A percentile compares a stretch with the other conserved stretches of the same genome.
Conservation (phyloP, 345 rosid genomes). For the Arabis alpina region DNA sequence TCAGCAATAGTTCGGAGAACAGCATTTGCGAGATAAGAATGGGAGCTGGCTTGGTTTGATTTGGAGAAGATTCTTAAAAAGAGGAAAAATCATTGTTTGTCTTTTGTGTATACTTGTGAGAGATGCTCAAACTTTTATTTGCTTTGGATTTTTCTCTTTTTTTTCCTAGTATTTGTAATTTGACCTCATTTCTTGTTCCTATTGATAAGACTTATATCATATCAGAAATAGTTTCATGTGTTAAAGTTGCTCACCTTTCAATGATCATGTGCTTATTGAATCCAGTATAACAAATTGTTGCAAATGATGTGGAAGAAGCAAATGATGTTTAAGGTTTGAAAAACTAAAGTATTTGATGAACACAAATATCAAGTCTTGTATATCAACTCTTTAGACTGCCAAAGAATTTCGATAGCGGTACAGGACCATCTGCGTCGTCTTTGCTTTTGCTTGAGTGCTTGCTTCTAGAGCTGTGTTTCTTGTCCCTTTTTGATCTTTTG, state of each 20-base stretch:
- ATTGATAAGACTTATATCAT: slow-evolving; percentile 18
- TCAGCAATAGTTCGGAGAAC: slow-evolving; percentile 46
- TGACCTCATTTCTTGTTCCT: slow-evolving; percentile 35
- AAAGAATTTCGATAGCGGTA: slow-evolving; percentile 88
- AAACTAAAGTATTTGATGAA: slow-evolving; percentile 10
- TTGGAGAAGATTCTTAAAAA: slow-evolving; percentile 40
- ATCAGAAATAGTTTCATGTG: slow-evolving; percentile 33
- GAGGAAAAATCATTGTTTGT: slow-evolving; percentile 31
- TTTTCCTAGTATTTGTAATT: slow-evolving; percentile 30
- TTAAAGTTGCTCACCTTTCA: slow-evolving; percentile 4
- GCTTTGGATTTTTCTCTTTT: slow-evolving; percentile 16
- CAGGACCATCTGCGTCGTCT: slow-evolving; percentile 65
- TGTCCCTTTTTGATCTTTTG: slow-evolving; percentile 61
- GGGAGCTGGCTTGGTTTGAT: slow-evolving; percentile 15
- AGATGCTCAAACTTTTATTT: slow-evolving; percentile 34
- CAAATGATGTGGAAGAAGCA: background rate
- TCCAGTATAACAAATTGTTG: background rate
- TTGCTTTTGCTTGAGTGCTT: slow-evolving; percentile 51
- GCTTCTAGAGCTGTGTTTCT: slow-evolving; percentile 58
- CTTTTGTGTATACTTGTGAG: slow-evolving; percentile 43
- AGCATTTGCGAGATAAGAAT: slow-evolving; percentile 22
- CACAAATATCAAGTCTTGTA: slow-evolving; percentile 23
- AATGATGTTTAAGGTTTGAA: background rate
- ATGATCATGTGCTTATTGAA: background rate
- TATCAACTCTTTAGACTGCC: slow-evolving; percentile 61